Evolutionary conservation across 2,329 filamentous ascomycete species (phyloP).

Genomic region (Aspergillus caelatus): DNA sequence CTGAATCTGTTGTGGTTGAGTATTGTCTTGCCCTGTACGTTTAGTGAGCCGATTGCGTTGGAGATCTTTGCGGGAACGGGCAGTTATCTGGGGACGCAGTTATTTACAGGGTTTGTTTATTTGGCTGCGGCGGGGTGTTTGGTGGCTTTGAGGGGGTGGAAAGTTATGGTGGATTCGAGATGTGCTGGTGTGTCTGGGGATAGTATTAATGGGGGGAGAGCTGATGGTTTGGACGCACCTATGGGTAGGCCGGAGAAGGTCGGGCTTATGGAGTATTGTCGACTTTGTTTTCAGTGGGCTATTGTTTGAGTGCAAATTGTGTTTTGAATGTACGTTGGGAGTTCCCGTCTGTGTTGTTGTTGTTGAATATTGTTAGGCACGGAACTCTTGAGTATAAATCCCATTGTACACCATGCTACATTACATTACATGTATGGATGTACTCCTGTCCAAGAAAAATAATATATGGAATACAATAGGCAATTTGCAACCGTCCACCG

Average conservation of each 20-base stretch:
- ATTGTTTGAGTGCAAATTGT: not conserved
- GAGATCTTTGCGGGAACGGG: slow-evolving; percentile 20
- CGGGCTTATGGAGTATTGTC: not conserved
- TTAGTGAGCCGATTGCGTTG: slow-evolving; percentile 55
- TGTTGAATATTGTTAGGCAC: no score
- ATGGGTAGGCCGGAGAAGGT: not conserved
- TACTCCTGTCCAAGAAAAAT: no score
- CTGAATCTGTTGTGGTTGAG: slow-evolving; percentile 59
- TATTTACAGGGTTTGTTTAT: slow-evolving; percentile 62
- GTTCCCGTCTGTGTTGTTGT: no score
- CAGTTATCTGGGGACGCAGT: slow-evolving; percentile 29
- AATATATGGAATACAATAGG: no score
- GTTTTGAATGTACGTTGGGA: no score
- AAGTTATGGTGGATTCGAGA: not conserved
- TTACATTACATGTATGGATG: no score
- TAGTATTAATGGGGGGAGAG: no score
- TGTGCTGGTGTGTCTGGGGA: not conserved
- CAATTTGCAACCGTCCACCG: no score
- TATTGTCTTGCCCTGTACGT: slow-evolving; percentile 49
- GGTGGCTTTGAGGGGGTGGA: not conserved
- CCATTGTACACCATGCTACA: no score
- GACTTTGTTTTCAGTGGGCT: not conserved
- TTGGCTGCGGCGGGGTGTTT: slow-evolving; percentile 51
- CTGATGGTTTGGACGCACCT: no score
- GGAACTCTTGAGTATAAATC: no score